Evolutionary conservation across 2,329 filamentous ascomycete species (phyloP).

Genomic region (Cercospora sojina): DNA sequence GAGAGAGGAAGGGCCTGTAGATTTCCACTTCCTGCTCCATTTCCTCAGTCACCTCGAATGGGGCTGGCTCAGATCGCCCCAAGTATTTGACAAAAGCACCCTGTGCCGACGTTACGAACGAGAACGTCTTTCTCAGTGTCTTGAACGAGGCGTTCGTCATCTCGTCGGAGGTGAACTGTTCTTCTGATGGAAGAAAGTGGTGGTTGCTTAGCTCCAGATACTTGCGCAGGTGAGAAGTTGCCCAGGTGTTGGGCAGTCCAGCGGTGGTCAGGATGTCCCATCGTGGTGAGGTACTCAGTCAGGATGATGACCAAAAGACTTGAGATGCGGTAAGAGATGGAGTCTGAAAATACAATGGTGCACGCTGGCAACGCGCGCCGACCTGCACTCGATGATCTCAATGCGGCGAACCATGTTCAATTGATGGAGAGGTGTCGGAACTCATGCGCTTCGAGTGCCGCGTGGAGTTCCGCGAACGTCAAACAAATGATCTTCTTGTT

Average conservation of each 20-base stretch:
- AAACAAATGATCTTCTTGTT: constrained; percentile 9
- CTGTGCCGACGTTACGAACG: no score
- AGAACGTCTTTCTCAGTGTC: neutral
- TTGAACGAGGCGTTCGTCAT: neutral
- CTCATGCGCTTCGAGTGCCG: neutral
- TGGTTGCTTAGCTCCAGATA: neutral
- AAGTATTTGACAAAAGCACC: no score
- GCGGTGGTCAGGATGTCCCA: neutral
- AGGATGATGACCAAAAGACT: constrained; percentile 10
- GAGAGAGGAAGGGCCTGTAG: neutral
- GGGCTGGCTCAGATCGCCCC: no score
- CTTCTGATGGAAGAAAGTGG: neutral
- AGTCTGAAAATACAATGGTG: neutral
- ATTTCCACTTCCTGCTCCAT: neutral
- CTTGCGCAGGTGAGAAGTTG: neutral
- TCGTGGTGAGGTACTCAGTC: constrained; percentile 2
- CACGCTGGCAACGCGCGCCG: neutral
- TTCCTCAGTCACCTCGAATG: neutral
- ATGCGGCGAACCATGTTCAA: constrained; percentile 8
- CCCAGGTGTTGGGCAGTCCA: neutral
- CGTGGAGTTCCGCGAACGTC: neutral
- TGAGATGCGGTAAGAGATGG: constrained; percentile 7
- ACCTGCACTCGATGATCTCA: constrained; percentile 7
- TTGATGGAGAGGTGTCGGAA: no score
- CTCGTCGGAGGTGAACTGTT: neutral